A percentile compares a stretch with the other conserved stretches of the same genome.
Evolutionary conservation across 495 filamentous ascomycete genomes (phyloP).

Genomic region (Podospora tetraspora): DNA sequence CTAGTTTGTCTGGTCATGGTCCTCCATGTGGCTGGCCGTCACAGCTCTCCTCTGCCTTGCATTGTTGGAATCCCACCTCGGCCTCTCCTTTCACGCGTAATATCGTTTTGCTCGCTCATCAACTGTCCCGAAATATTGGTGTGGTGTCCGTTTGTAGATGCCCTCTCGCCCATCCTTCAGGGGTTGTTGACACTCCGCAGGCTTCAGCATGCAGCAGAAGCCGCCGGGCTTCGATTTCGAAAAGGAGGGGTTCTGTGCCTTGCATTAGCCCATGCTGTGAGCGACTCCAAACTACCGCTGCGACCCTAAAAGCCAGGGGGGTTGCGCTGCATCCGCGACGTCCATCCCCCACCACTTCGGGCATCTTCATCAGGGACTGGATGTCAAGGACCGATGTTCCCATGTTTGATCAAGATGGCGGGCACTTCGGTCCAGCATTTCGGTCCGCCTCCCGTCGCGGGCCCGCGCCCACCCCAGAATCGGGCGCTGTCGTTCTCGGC

Average conservation of each 20-base stretch:
- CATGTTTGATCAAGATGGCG: not conserved
- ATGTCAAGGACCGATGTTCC: not conserved
- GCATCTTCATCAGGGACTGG: not conserved
- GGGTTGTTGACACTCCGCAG: not conserved
- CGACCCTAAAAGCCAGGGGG: conserved; percentile 2
- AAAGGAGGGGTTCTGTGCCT: conserved; percentile 11
- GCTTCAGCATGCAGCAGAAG: not conserved
- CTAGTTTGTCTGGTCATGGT: too few species aligned
- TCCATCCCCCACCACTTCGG: not conserved
- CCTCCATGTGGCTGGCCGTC: too few species aligned
- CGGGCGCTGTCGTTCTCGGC: not conserved
- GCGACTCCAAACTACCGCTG: conserved; percentile 6
- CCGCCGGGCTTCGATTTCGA: conserved; percentile 3
- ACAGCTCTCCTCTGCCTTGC: not conserved
- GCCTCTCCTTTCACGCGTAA: not conserved
- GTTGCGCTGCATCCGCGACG: not conserved
- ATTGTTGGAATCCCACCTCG: not conserved
- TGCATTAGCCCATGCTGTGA: conserved; percentile 21
- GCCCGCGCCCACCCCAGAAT: too few species aligned
- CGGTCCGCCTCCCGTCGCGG: not conserved
- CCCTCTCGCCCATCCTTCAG: not conserved
- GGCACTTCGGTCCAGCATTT: not conserved
- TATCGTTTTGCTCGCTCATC: too few species aligned
- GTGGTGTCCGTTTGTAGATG: not conserved
- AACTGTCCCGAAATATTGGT: too few species aligned